Evolutionary conservation across 2,329 filamentous ascomycete species (phyloP), one percentile per base, ranked within the genome.

Genomic region (Botrytis sinoallii): DNA sequence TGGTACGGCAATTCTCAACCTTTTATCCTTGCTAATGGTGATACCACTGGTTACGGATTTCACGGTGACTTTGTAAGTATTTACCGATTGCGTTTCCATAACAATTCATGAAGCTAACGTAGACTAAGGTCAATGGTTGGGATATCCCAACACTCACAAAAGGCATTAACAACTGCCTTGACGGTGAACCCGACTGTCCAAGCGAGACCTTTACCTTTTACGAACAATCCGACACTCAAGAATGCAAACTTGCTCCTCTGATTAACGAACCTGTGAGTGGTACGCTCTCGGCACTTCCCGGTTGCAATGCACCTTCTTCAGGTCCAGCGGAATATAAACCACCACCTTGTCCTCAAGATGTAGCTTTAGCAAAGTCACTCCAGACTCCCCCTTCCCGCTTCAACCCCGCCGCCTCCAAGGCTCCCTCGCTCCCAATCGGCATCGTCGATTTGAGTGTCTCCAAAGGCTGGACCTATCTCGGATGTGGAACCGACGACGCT

Each of bases 1-100:
- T 82, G 88, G 85, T 79, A 88, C 90, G 81, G 84, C 88, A 72
- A 85, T 87, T 76, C 87, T 87, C 7, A 81, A 85, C 71, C 71
- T 9, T 73, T 73, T 42, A 7, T 71, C 18, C 66, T 73, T 40
- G 72, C 72, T 5, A 73, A 73, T 60, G 72, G 72, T 20, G 72
- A 74, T 66, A 65, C 59, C 20, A 74, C 72, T 7, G 72, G 72
- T 8, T 74, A 74, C 29, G 72, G 72, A 59, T 74, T 74, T 5
- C 72, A 74, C 18, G 72, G 67, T n/a, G 72, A 74, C n/a, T 74
- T 71, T 66, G 72, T 74, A 59, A 65, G 68, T 25, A 2, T 20
- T 22, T 7, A 44, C 0, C 3, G 3, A 35, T 46, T n/a, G 7
- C 29, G 7, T 32, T 60, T 25, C 4, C 5, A n/a, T 40, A 4